Percentiles rank a stretch among this genome's conserved stretches.
Conservation (phyloP, 73 alveolate genomes). For the Paramecium pentaurelia region DNA sequence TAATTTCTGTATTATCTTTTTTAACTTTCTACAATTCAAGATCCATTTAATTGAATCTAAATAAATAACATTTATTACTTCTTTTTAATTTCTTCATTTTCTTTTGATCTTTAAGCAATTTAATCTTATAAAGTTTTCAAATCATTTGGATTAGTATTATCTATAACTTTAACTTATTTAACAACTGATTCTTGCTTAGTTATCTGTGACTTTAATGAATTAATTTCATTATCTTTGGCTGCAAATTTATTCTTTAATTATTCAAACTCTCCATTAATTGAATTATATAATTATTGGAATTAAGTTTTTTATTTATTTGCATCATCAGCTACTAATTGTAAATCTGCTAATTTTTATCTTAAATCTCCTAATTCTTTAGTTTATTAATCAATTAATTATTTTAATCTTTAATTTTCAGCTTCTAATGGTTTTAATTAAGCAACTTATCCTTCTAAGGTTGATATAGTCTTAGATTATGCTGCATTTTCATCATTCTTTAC, state of each 20-base stretch:
- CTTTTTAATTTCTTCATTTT: constrained; percentile 16
- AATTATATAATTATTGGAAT: neutral
- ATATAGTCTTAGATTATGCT: neutral
- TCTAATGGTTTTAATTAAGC: constrained; percentile 11
- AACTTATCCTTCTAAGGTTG: neutral
- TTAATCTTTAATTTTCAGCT: constrained; percentile 5
- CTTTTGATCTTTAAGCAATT: constrained; percentile 19
- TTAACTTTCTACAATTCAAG: neutral
- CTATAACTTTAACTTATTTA: neutral
- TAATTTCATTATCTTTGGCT: constrained; percentile 14
- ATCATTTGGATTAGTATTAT: constrained; percentile 26
- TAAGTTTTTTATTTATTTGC: neutral
- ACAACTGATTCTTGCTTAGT: neutral
- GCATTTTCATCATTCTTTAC: neutral
- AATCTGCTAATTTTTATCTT: neutral
- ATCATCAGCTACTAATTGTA: neutral
- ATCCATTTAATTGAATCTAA: constrained; percentile 29
- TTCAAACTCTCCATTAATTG: neutral
- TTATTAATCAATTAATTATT: neutral
- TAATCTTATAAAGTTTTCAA: neutral
- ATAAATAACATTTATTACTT: neutral
- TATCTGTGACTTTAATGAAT: neutral
- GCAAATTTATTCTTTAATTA: neutral
- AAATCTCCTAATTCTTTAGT: constrained; percentile 18
- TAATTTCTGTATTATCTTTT: constrained; percentile 6